Conservation (phyloP, 2,329 filamentous ascomycete species). For the Botrytis squamosa region DNA sequence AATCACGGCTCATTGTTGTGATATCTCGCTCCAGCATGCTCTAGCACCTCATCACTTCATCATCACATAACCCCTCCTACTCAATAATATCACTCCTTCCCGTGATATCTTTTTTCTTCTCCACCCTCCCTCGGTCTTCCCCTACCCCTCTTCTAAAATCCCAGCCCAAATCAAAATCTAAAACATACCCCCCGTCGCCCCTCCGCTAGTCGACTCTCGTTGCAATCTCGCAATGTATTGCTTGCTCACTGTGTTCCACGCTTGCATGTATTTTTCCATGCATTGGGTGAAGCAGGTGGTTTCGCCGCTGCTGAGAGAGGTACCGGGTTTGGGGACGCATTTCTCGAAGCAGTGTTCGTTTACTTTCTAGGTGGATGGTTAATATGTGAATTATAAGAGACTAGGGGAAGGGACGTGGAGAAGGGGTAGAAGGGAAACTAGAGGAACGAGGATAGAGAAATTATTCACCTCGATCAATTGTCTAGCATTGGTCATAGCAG, state of each 20-base stretch:
- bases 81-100: not conserved
- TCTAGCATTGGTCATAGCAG: conserved; percentile 64
- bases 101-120: not conserved
- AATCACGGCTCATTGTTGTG: not conserved
- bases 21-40: not conserved
- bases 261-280: conserved; percentile 82
- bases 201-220: conserved; percentile 26
- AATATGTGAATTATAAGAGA: conserved; percentile 44
- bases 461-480: conserved; percentile 64
- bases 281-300: conserved; percentile 70
- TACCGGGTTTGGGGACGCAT: conserved; percentile 69
- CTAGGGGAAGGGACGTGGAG: conserved; percentile 23
- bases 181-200: conserved; percentile 13
- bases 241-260: conserved; percentile 73
- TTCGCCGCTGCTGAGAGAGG: conserved; percentile 61
- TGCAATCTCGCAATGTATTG: conserved; percentile 56
- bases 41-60: not conserved
- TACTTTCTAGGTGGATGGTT: conserved; percentile 62
- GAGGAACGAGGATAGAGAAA: not conserved
- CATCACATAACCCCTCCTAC: not conserved
- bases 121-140: too few relatives aligned
- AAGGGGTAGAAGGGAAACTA: too few relatives aligned
- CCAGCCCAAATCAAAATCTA: not conserved
- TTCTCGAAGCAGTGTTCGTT: conserved; percentile 79
- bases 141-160: not conserved